These are phyloP conservation scores for Ophiocordyceps camponoti-leonardi DNA, from an alignment of 2,329 filamentous ascomycete species.

Conservation along the genomic window DNA sequence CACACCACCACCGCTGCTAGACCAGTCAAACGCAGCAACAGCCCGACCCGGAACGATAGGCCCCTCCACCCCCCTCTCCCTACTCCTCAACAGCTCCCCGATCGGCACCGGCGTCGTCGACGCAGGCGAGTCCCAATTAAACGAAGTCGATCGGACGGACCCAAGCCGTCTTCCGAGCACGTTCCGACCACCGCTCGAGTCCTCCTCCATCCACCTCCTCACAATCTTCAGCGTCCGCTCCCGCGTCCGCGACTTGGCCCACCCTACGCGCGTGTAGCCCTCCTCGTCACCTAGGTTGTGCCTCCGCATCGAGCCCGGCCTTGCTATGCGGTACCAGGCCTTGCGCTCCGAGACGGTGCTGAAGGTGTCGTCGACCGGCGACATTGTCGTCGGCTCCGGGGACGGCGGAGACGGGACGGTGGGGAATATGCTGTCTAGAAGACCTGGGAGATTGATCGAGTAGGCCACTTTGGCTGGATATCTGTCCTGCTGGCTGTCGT, in stretches of 20 bases:
- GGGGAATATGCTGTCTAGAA: slow-evolving; percentile 17
- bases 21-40: background rate
- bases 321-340: slow-evolving; percentile 47
- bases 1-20: background rate
- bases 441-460: slow-evolving; percentile 14
- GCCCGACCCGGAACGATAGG: background rate
- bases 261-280: slow-evolving; percentile 40
- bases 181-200: slow-evolving; percentile 35
- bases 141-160: slow-evolving; percentile 29
- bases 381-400: slow-evolving; percentile 16
- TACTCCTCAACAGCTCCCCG: slow-evolving; percentile 12
- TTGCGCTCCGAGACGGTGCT: slow-evolving; percentile 39
- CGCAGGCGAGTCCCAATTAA: slow-evolving; percentile 42
- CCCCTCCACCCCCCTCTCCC: slow-evolving; percentile 7
- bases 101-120: slow-evolving; percentile 27
- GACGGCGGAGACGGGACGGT: slow-evolving; percentile 6
- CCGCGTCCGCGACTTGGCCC: slow-evolving; percentile 36
- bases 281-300: slow-evolving; percentile 40
- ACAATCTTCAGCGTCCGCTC: slow-evolving; percentile 39
- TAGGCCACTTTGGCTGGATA: slow-evolving; percentile 6
- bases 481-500: background rate
- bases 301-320: slow-evolving; percentile 38
- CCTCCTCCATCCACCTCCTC: slow-evolving; percentile 49
- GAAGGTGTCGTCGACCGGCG: slow-evolving; percentile 32
- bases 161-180: slow-evolving; percentile 19